Percentiles rank a stretch among this genome's conserved stretches.
phyloP scores from a whole-genome alignment of 208 protist genomes.

The Crithidia bombi region DNA sequence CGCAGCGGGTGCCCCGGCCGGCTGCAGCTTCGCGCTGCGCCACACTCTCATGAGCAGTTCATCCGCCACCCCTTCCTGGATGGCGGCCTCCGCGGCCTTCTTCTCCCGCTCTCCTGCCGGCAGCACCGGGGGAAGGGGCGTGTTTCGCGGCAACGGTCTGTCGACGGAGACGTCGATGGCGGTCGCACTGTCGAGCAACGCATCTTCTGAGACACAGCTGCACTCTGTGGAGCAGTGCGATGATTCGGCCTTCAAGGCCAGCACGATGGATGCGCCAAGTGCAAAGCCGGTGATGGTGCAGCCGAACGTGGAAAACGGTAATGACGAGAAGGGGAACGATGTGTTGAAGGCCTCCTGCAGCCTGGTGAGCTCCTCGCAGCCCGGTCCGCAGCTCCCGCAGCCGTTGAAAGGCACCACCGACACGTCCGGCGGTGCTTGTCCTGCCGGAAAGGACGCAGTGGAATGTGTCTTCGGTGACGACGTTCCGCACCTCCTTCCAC shows the following conservation, averaged over 20 bases:
- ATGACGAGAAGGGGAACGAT: background rate
- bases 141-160: background rate
- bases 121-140: background rate
- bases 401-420: background rate
- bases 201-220: background rate
- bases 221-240: no score
- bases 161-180: background rate
- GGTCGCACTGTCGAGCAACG: background rate
- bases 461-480: background rate
- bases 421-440: background rate
- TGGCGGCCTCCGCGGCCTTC: background rate
- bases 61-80: background rate
- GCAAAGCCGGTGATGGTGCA: background rate
- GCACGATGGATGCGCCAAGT: no score
- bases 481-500: background rate
- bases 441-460: background rate
- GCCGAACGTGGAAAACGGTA: background rate
- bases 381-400: constrained; percentile 2
- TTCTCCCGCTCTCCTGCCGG: constrained; percentile 7
- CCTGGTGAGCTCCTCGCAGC: background rate
- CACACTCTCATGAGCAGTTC: constrained; percentile 4
- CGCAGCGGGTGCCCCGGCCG: background rate
- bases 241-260: no score
- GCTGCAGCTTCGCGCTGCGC: constrained; percentile 9
- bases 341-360: background rate